Percentiles rank a stretch among this genome's conserved stretches.
These are phyloP conservation scores for Tetragonia tetragonoides DNA, from an alignment of 148 eudicot genomes.

Conservation along the genomic window DNA sequence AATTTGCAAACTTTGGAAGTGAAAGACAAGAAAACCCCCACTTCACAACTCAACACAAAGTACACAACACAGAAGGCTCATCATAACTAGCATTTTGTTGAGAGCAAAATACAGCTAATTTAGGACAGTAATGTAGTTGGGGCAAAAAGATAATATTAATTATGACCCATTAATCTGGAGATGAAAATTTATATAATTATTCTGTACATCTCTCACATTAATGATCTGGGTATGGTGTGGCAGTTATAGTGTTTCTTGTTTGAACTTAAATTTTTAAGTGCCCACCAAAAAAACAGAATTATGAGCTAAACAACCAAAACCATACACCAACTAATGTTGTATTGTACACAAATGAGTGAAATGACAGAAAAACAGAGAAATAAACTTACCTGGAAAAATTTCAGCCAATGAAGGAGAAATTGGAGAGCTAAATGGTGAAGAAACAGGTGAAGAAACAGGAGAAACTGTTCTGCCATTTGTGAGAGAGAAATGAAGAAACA, in stretches of 20 bases:
- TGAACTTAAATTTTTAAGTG: conserved; percentile 6
- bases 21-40: conserved; percentile 11
- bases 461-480: not conserved
- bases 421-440: conserved; percentile 27
- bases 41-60: conserved; percentile 7
- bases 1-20: not conserved
- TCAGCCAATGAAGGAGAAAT: conserved; percentile 39
- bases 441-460: conserved; percentile 4
- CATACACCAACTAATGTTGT: not conserved
- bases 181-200: conserved; percentile 14
- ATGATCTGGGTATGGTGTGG: conserved; percentile 18
- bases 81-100: not conserved
- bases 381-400: conserved; percentile 43
- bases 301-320: not conserved
- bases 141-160: conserved; percentile 14
- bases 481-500: not conserved
- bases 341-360: not conserved
- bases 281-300: conserved; percentile 5
- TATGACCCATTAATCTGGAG: conserved; percentile 16
- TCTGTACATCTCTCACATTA: not conserved
- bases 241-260: not conserved
- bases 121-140: not conserved
- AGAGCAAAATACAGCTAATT: conserved; percentile 3
- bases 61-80: not conserved
- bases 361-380: not conserved